These are phyloP conservation scores for Hanseniaspora sp. DNA, from an alignment of 1,139 yeast species.

Conservation along the genomic window DNA sequence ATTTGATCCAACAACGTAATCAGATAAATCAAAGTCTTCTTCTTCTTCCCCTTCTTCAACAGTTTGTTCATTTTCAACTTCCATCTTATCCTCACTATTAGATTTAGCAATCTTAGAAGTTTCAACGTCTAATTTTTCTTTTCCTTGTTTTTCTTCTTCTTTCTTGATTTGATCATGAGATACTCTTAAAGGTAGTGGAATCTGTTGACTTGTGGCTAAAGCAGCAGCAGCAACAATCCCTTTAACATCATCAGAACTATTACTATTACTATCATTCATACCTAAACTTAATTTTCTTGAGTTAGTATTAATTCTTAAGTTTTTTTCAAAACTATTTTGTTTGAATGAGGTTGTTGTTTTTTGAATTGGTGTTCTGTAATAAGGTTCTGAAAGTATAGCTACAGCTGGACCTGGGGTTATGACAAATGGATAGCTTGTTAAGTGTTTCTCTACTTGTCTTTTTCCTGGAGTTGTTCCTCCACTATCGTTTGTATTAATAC, in stretches of 20 bases:
- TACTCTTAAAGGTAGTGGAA: slow-evolving; percentile 26
- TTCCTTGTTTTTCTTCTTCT: neutral
- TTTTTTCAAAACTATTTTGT: slow-evolving; percentile 14
- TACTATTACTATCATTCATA: slow-evolving; percentile 17
- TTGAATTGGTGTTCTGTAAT: neutral
- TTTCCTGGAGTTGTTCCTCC: slow-evolving; percentile 15
- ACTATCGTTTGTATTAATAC: neutral
- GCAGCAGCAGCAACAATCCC: slow-evolving; percentile 30
- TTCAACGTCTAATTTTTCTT: too few species aligned
- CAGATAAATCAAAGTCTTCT: slow-evolving; percentile 25
- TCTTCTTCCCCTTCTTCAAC: slow-evolving; percentile 3
- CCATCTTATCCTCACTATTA: slow-evolving; percentile 44
- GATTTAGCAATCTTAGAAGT: too few species aligned
- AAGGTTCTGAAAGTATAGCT: slow-evolving; percentile 35
- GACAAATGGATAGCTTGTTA: slow-evolving; percentile 17
- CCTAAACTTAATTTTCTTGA: slow-evolving; percentile 2
- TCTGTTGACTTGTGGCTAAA: slow-evolving; percentile 26
- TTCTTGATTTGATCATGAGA: slow-evolving; percentile 9
- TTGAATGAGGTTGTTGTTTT: neutral
- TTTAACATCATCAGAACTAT: slow-evolving; percentile 10
- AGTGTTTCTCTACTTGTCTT: slow-evolving; percentile 19
- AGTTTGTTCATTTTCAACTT: slow-evolving; percentile 60
- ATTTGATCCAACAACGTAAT: slow-evolving; percentile 62
- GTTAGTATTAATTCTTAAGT: slow-evolving; percentile 10
- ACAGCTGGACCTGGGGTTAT: slow-evolving; percentile 43